Evolutionary conservation across 129 eudicot species (phyloP), one percentile per base, ranked within the genome.

Genomic region (Sambucus nigra): DNA sequence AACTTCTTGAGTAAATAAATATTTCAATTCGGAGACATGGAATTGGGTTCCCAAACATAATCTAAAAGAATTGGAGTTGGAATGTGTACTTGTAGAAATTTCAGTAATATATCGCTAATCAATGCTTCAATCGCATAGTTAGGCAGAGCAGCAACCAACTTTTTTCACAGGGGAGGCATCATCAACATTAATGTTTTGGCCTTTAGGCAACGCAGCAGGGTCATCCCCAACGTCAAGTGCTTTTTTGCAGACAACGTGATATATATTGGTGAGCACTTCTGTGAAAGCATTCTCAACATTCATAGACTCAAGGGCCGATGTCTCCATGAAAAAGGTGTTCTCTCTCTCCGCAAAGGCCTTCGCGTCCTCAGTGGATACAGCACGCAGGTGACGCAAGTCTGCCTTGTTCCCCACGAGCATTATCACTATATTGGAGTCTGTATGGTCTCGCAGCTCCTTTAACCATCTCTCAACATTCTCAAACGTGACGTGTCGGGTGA

Each of bases 321-420:
- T 83, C 60, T 83, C 94, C 87, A 79, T 83, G 39, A 83, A 83
- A 25, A 68, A 83, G 9, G 87, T 72, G 19, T 69, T 79, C 47
- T 79, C 94, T 61, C 80, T 83, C 75, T 83, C 94, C 0, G 94
- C 94, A 69, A 75, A 83, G 11, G 80, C 63, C 42, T 68, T 59
- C 18, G 83, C 87, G 55, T 83, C 94, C 69, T 83, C 94, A 1
- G 94, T 83, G 33, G 83, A 79, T 47, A 83, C 87, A 28, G 94
- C 94, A 46, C 94, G 80, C 56, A 79, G 45, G 62, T 83, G 94
- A n/a, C 94, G 83, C 22, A 83, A 51, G 42, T 83, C 94, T 5
- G 94, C 71, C 45, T 83, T 83, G 77, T 83, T 83, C 29, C 94
- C 94, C 27, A 83, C 94, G 7, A 83, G 75, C 94, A 83, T 79